Base-by-base conservation (phyloP, 176 grass and related monocot genomes). In the Zea luxurians region DNA sequence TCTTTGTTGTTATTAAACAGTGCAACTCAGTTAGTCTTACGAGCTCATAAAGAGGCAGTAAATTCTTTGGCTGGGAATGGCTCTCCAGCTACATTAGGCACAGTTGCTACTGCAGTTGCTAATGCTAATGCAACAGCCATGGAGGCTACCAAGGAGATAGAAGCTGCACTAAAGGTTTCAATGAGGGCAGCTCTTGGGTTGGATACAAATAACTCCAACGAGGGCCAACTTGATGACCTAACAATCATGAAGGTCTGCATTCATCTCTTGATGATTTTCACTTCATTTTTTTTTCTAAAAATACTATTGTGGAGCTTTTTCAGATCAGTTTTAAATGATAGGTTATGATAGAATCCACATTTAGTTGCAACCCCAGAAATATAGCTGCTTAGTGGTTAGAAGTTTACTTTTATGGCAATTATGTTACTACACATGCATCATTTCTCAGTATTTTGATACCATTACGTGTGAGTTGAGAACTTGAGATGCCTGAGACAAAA, bases 111-210 rank as follows among this genome's bases (percentile, higher is more conserved):
- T 74, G 96, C 93, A 35, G 92, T 99, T 70, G 92, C 92, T 81
- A 93, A 91, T 85, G 92, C 96, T 59, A 99, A 99, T 34, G 86
- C 83, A 67, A 89, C 78, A 81, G 96, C 96, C 36, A 90, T 93
- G 88, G 96, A 95, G 73, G 92, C 92, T 37, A 90, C 90, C 48
- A 95, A 92, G 81, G 90, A 95, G 88, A 87, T 99, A 77, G 96
- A 99, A 55, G 80, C 88, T 61, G 96, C 90, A 62, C 89, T 95
- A 88, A 99, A 95, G 83, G 75, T 91, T 66, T 95, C 89, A 1
- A 88, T 99, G 88, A 92, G 88, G 86, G 78, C 88, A 83, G 81
- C 89, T 91, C 73, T 99, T 75, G 92, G 92, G 17, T 64, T 93
- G 53, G 71, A 82, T 48, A 65, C 78, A 75, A 93, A 78, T 81